Evolutionary conservation across 116 monocot genomes (phyloP).

Genomic region (Cymodocea nodosa): DNA sequence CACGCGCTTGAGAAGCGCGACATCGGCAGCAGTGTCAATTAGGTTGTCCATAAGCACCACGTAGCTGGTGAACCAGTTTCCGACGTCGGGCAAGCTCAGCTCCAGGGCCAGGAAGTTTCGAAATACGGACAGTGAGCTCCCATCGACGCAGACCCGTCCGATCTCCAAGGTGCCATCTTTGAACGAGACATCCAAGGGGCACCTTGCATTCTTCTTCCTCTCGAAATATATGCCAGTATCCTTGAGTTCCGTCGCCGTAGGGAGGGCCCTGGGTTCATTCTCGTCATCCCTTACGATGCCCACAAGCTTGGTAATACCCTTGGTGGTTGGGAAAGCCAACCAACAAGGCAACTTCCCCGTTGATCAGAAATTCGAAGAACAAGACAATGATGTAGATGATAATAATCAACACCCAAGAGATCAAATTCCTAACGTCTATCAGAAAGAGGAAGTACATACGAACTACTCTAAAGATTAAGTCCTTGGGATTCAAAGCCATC

Average conservation of each 20-base stretch:
- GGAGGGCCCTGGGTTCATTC: constrained; percentile 3
- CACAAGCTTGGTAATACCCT: not conserved
- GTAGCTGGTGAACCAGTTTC: constrained; percentile 12
- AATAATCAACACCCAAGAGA: not conserved
- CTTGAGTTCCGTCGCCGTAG: constrained; percentile 14
- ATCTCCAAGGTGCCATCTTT: constrained; percentile 14
- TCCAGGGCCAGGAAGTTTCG: constrained; percentile 30
- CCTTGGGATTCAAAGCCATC: too few relatives aligned
- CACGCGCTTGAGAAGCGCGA: constrained; percentile 5
- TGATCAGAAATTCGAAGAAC: too few relatives aligned
- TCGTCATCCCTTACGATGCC: too few relatives aligned
- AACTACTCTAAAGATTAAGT: too few relatives aligned
- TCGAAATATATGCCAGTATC: constrained; percentile 20
- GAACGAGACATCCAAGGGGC: constrained; percentile 14
- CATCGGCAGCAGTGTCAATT: constrained; percentile 12
- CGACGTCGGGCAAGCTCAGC: constrained; percentile 9
- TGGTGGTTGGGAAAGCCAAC: too few relatives aligned
- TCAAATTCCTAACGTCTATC: not conserved
- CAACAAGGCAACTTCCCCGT: not conserved
- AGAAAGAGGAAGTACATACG: not conserved
- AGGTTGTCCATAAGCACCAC: constrained; percentile 14
- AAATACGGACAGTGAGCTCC: not conserved
- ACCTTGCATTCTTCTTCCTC: not conserved
- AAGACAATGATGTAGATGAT: not conserved
- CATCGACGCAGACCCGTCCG: constrained; percentile 5